Conservation (phyloP, 768 basidiomycete species). For the Porpolomopsis calyptriformis region DNA sequence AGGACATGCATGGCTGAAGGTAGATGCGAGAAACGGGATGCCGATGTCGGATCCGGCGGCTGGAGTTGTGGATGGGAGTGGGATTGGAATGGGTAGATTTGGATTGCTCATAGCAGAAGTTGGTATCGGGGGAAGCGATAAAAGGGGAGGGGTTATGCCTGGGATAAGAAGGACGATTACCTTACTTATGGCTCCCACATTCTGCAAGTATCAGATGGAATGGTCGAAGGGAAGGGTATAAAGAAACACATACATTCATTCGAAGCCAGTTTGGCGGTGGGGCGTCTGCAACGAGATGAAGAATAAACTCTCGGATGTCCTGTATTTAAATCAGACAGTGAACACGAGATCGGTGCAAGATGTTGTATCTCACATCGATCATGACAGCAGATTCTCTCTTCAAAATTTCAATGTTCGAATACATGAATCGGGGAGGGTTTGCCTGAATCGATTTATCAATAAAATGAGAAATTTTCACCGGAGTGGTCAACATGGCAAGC, state of each 20-base stretch:
- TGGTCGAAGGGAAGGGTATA: background rate
- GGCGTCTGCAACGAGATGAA: conserved; percentile 74
- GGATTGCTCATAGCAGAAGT: conserved; percentile 52
- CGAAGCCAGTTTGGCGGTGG: conserved; percentile 82
- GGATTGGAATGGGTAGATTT: conserved; percentile 35
- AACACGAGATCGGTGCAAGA: background rate
- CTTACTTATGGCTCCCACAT: conserved; percentile 61
- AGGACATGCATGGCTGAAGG: conserved; percentile 88
- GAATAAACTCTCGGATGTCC: conserved; percentile 81
- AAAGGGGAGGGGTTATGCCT: conserved; percentile 69
- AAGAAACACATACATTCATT: conserved; percentile 71
- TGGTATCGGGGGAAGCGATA: conserved; percentile 61
- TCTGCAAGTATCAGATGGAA: conserved; percentile 34
- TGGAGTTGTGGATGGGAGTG: conserved; percentile 20
- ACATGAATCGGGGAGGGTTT: conserved; percentile 59
- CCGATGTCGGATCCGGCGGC: conserved; percentile 20
- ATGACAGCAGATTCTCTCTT: conserved; percentile 65
- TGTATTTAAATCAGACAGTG: conserved; percentile 19
- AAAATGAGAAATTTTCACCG: background rate
- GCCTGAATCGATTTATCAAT: conserved; percentile 6
- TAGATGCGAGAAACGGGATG: conserved; percentile 61
- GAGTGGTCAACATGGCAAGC: background rate
- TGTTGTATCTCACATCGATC: conserved; percentile 57
- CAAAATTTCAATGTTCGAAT: conserved; percentile 64
- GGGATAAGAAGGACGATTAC: conserved; percentile 76